Percentiles rank a stretch among this genome's conserved stretches.
phyloP scores from a whole-genome alignment of 768 basidiomycete genomes.

The Cystofilobasidium bisporidii region DNA sequence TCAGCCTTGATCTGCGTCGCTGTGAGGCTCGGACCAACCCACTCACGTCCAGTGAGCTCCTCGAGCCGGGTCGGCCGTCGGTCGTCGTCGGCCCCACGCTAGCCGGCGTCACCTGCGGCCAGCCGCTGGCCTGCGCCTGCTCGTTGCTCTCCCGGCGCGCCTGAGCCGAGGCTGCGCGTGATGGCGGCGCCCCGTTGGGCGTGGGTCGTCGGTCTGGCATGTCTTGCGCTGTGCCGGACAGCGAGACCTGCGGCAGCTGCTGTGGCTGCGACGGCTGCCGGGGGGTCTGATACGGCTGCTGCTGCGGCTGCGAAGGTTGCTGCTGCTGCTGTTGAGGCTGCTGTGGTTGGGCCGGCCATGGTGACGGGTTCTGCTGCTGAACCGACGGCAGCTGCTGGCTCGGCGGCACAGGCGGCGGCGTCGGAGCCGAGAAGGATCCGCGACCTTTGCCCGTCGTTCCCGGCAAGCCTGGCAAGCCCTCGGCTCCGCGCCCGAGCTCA shows the following conservation, averaged over 20 bases:
- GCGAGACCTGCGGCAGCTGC: slow-evolving; percentile 13
- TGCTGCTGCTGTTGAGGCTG: slow-evolving; percentile 6
- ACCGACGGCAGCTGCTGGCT: background rate
- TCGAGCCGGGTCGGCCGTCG: no score
- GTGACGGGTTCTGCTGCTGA: background rate
- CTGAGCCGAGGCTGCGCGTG: background rate
- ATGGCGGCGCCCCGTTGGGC: no score
- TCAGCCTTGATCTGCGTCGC: no score
- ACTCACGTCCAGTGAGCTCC: no score
- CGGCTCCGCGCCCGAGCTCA: background rate
- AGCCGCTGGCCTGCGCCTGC: slow-evolving; percentile 5
- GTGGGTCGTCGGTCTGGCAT: background rate
- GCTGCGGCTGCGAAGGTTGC: slow-evolving; percentile 16
- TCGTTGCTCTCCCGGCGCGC: slow-evolving; percentile 1
- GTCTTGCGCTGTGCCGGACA: slow-evolving; percentile 4
- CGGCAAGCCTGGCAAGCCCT: slow-evolving; percentile 14
- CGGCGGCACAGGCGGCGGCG: no score
- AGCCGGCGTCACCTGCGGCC: slow-evolving; percentile 2
- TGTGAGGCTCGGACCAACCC: no score
- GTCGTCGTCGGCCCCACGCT: no score
- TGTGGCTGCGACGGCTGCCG: slow-evolving; percentile 25
- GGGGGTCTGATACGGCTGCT: background rate
- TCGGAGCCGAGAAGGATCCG: background rate
- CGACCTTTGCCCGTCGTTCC: background rate
- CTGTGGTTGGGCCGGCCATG: background rate